These are phyloP conservation scores for Vigna radiata DNA, from an alignment of 306 rosid genomes.

Conservation along the genomic window DNA sequence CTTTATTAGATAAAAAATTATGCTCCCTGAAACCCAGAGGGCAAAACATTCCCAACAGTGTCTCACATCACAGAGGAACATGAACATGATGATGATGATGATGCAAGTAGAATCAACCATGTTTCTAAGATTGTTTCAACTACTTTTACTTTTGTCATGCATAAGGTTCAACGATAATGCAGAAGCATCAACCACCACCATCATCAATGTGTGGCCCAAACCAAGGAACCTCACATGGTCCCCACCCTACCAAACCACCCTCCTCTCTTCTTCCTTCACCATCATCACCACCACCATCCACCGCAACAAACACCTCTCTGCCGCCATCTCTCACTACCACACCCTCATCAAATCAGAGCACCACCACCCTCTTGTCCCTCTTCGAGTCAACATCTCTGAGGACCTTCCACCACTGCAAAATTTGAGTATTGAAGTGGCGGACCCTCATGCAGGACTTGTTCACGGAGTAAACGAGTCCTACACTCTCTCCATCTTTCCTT, in stretches of 20 bases:
- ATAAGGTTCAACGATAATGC: not conserved
- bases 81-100: not conserved
- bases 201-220: slow-evolving; percentile 80
- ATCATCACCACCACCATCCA: slow-evolving; percentile 51
- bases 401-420: slow-evolving; percentile 53
- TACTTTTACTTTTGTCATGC: not conserved
- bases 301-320: slow-evolving; percentile 54
- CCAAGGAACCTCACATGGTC: slow-evolving; percentile 73
- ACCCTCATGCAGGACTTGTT: slow-evolving; percentile 54
- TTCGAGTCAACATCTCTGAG: slow-evolving; percentile 42
- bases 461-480: slow-evolving; percentile 81
- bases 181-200: not conserved
- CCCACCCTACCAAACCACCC: slow-evolving; percentile 53
- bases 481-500: slow-evolving; percentile 52
- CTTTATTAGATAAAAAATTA: no score
- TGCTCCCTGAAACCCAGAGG: no score
- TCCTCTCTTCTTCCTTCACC: slow-evolving; percentile 68
- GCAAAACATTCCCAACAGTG: no score
- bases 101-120: not conserved
- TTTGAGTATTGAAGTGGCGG: slow-evolving; percentile 49
- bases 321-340: slow-evolving; percentile 65
- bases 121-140: not conserved
- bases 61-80: no score
- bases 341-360: slow-evolving; percentile 64
- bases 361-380: slow-evolving; percentile 59